Percentiles rank a stretch among this genome's conserved stretches.
Evolutionary conservation across 192 early-diverging fungal species (phyloP).

Genomic region (Coemansia sp.): DNA sequence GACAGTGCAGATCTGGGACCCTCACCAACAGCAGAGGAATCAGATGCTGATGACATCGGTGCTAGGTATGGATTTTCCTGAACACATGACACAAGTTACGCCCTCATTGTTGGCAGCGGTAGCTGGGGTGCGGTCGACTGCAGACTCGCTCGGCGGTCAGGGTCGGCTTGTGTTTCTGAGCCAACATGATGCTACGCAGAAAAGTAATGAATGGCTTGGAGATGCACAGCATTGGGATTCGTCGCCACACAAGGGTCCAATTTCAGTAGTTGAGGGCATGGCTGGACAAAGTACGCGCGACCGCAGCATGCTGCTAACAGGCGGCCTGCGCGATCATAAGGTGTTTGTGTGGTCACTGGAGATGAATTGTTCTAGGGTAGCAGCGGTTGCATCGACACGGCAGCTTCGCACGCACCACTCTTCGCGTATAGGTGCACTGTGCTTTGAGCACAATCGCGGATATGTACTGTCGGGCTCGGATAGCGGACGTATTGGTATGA

Average conservation of each 20-base stretch:
- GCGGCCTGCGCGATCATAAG: conserved; percentile 10
- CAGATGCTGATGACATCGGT: background rate
- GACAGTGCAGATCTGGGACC: conserved; percentile 39
- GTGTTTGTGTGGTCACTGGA: conserved; percentile 11
- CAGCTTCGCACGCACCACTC: conserved; percentile 17
- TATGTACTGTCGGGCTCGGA: conserved; percentile 28
- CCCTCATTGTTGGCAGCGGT: conserved; percentile 26
- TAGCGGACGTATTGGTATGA: conserved; percentile 22
- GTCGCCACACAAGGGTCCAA: conserved; percentile 11
- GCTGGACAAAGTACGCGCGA: background rate
- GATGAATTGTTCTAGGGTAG: background rate
- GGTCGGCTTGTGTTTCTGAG: conserved; percentile 6
- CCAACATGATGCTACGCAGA: background rate
- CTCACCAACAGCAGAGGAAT: background rate
- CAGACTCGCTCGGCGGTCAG: background rate
- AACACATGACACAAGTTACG: conserved; percentile 27
- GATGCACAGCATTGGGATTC: conserved; percentile 7
- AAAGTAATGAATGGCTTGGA: background rate
- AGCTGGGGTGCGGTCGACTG: conserved; percentile 10
- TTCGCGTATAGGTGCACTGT: conserved; percentile 30
- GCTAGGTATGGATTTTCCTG: conserved; percentile 20
- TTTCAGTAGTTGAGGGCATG: conserved; percentile 29
- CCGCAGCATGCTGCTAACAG: conserved; percentile 26
- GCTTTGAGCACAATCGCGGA: conserved; percentile 12
- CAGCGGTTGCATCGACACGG: background rate